phyloP scores from a whole-genome alignment of 306 rosid species.

The Quercus suber region DNA sequence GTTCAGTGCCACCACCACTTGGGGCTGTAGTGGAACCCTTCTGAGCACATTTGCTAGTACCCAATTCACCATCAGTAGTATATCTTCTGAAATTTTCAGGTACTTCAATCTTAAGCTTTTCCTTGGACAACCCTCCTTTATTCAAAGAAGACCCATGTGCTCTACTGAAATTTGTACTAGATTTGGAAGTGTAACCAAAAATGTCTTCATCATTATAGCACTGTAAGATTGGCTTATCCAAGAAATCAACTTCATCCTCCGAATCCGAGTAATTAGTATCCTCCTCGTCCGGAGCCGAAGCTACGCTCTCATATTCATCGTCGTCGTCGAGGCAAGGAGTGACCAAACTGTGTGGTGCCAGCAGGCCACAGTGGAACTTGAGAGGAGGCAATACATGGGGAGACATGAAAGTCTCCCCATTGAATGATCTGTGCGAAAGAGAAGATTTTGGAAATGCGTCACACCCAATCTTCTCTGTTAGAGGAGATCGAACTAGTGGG shows the following conservation, averaged over 20 bases:
- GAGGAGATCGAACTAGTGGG: constrained; percentile 53
- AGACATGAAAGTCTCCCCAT: constrained; percentile 28
- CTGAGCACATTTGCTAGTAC: constrained; percentile 36
- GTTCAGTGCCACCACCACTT: constrained; percentile 30
- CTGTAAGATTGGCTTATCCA: constrained; percentile 33
- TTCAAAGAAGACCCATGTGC: constrained; percentile 34
- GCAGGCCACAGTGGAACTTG: constrained; percentile 60
- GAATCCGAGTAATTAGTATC: constrained; percentile 50
- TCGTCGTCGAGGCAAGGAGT: constrained; percentile 28
- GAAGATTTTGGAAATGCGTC: constrained; percentile 62
- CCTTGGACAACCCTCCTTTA: constrained; percentile 50
- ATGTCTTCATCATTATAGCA: constrained; percentile 55
- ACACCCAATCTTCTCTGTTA: constrained; percentile 34
- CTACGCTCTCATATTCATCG: constrained; percentile 44
- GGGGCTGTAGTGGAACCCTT: constrained; percentile 48
- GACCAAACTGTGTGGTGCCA: constrained; percentile 44
- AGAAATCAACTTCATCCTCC: constrained; percentile 50
- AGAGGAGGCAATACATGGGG: constrained; percentile 69
- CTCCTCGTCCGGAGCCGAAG: constrained; percentile 41
- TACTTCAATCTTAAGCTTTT: constrained; percentile 58
- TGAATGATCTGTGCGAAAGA: constrained; percentile 9
- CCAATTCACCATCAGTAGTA: constrained; percentile 67
- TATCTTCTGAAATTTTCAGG: constrained; percentile 59
- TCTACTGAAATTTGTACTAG: not conserved
- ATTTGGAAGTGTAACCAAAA: constrained; percentile 26